A percentile compares a stretch with the other conserved stretches of the same genome.
Conservation (phyloP, 2,329 filamentous ascomycete genomes). For the Tolypocladium ophioglossoides region DNA sequence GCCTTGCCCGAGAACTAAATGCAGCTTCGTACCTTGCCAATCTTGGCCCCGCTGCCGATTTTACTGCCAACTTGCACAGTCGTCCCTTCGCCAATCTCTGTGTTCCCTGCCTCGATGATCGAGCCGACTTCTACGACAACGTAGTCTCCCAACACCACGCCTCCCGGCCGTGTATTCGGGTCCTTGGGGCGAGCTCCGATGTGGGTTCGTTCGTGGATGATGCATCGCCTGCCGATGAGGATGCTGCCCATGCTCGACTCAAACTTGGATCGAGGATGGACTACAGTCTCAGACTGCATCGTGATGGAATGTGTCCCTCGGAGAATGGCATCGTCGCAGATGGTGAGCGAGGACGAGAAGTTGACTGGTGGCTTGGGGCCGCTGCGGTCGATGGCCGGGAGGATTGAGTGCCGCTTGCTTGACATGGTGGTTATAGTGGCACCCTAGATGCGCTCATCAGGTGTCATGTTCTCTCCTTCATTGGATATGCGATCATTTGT, state of each 20-base stretch:
- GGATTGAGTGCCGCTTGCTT: slow-evolving; percentile 44
- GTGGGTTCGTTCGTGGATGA: slow-evolving; percentile 61
- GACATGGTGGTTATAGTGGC: slow-evolving; percentile 18
- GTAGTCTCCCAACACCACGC: slow-evolving; percentile 49
- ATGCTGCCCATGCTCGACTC: slow-evolving; percentile 72
- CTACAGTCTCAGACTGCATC: slow-evolving; percentile 63
- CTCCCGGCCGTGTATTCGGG: slow-evolving; percentile 22
- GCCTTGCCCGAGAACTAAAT: background rate
- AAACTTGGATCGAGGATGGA: slow-evolving; percentile 79
- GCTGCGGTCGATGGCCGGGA: slow-evolving; percentile 40
- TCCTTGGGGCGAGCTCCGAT: slow-evolving; percentile 35
- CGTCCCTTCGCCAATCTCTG: slow-evolving; percentile 49
- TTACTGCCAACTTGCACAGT: slow-evolving; percentile 48
- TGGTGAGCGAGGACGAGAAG: slow-evolving; percentile 48
- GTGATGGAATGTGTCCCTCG: slow-evolving; percentile 68
- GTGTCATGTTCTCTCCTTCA: background rate
- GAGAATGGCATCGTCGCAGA: slow-evolving; percentile 52
- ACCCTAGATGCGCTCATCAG: background rate
- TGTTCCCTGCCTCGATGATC: slow-evolving; percentile 51
- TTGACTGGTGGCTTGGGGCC: slow-evolving; percentile 51
- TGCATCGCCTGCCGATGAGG: slow-evolving; percentile 68
- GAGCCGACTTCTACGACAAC: slow-evolving; percentile 51
- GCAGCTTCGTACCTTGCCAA: slow-evolving; percentile 46
- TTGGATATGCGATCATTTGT: background rate
- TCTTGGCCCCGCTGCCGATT: slow-evolving; percentile 47